Evolutionary conservation across 1,284 basidiomycete genomes (phyloP).

Genomic region (Pseudozyma hubeiensis): DNA sequence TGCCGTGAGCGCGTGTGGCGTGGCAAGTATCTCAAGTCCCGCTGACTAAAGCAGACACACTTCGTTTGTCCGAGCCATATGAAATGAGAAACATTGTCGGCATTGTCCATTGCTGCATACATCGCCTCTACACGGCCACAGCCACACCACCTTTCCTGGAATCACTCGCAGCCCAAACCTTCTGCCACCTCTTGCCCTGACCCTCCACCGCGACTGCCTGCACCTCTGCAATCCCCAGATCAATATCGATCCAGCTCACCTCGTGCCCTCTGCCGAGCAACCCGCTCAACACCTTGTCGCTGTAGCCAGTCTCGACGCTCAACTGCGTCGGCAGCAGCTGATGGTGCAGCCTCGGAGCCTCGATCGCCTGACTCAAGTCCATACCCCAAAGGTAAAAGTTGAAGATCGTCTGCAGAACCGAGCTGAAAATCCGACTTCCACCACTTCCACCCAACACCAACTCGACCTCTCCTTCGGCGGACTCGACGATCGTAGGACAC

Average conservation of each 20-base stretch:
- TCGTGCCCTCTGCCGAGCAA: conserved; percentile 50
- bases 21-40: too few species aligned
- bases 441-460: conserved; percentile 69
- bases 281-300: conserved; percentile 35
- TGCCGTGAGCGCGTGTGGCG: too few species aligned
- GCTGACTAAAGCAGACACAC: too few species aligned
- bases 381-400: conserved; percentile 82
- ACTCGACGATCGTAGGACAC: conserved; percentile 69
- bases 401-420: conserved; percentile 83
- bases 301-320: conserved; percentile 55
- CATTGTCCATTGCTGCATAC: not conserved
- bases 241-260: conserved; percentile 53
- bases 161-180: conserved; percentile 56
- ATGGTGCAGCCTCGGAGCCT: conserved; percentile 88
- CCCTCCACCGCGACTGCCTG: conserved; percentile 47
- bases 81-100: too few species aligned
- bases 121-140: conserved; percentile 41
- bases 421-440: conserved; percentile 74
- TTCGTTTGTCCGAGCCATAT: too few species aligned
- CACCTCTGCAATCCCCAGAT: conserved; percentile 55
- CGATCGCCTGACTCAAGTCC: conserved; percentile 82
- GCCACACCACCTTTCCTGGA: conserved; percentile 61
- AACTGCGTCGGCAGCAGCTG: conserved; percentile 72
- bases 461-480: conserved; percentile 64
- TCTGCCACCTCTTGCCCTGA: conserved; percentile 11